phyloP scores from a whole-genome alignment of 1,139 yeast species.

The Magnusiomyces tetraspermus region DNA sequence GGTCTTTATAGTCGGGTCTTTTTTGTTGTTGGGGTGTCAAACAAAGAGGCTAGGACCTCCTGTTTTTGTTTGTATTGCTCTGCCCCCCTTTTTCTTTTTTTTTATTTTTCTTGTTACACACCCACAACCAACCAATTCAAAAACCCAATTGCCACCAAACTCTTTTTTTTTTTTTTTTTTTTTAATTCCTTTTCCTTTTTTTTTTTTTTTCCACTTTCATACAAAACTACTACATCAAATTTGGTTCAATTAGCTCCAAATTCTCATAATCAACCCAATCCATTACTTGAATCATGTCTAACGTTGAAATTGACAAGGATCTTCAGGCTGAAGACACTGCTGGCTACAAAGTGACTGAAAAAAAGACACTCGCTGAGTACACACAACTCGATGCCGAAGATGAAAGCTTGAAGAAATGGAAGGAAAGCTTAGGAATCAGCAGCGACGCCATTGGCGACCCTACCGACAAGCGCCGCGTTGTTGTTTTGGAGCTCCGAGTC shows the following conservation, averaged over 20 bases:
- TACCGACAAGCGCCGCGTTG: slow-evolving; percentile 69
- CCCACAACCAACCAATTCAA: too few species aligned
- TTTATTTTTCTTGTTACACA: too few species aligned
- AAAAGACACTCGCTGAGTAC: slow-evolving; percentile 80
- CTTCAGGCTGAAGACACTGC: slow-evolving; percentile 14
- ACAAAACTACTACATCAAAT: background rate
- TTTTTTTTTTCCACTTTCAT: background rate
- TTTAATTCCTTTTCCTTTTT: background rate
- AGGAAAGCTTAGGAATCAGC: slow-evolving; percentile 67
- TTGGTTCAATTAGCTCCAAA: background rate
- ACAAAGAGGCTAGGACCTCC: too few species aligned
- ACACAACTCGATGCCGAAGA: slow-evolving; percentile 77
- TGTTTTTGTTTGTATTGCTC: too few species aligned
- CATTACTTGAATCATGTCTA: background rate
- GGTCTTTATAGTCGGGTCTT: too few species aligned
- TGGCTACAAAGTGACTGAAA: slow-evolving; percentile 64
- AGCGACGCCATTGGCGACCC: slow-evolving; percentile 55
- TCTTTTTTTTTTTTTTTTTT: background rate
- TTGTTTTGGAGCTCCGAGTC: slow-evolving; percentile 66
- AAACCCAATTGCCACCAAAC: too few species aligned
- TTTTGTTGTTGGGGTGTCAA: too few species aligned
- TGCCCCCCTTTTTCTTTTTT: background rate
- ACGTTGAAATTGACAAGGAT: slow-evolving; percentile 11
- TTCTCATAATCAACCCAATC: too few species aligned
- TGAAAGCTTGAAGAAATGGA: slow-evolving; percentile 88